Base-by-base conservation (phyloP, 352 stramenopile species). In the Aphanomyces invadans region DNA sequence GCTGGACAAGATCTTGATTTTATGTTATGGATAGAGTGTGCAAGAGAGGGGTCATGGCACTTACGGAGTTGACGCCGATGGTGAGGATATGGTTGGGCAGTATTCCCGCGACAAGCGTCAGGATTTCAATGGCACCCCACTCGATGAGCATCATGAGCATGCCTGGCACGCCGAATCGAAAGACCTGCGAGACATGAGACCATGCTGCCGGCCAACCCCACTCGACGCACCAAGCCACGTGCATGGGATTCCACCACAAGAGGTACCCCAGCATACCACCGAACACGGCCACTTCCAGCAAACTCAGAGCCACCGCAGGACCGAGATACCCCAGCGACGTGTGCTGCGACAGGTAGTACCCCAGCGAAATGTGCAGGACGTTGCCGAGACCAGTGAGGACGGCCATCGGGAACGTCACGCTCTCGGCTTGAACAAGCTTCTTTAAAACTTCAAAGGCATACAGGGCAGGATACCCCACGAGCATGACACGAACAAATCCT, bases 401-500 rank as follows among this genome's bases (percentile, higher is more conserved):
- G 23, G 95, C 76, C 83, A 96, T 91, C 2, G 89, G 89, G 28
- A 71, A 48, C 12, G 91, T 80, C 45, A 95, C 73, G 49, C 93
- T 92, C 67, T 92, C 78, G 26, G 88, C 83, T 71, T 96, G 85
- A 23, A 89, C 77, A 1, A 95, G 60, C 70, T 95, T 95, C 61
- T 88, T 81, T 49, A 95, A 61, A 51, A 95, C 65, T 73, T 96
- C 87, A 65, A 95, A 96, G 0, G 80, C 68, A 60, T 82, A 96
- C 32, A 93, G 64, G 52, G 86, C 89, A 26, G 87, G 89, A 21
- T 93, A 74, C 1, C 87, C 83, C 11, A 81, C 72, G 1, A 95
- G 28, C n/a, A 87, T 65, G 31, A 84, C 73, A 9, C 72, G 74
- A 26, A 74, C 83, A 70, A 95, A 95, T n/a, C 74, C 71, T 3